Conservation (phyloP, 768 basidiomycete species). For the Boletus rubescentipes region DNA sequence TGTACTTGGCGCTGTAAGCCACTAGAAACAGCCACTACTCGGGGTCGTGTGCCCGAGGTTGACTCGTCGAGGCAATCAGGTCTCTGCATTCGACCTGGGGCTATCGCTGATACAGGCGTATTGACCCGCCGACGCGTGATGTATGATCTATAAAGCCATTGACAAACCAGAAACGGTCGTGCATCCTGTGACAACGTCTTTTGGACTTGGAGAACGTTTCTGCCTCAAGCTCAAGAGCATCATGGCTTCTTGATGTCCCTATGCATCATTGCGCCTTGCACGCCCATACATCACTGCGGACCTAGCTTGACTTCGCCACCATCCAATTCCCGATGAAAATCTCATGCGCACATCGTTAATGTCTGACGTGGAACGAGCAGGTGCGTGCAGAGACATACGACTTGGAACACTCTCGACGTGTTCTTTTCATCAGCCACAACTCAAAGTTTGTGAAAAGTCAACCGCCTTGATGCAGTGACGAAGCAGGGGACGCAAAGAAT, state of each 20-base stretch:
- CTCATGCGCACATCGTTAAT: conserved; percentile 19
- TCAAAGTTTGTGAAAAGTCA: background rate
- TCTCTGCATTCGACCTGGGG: background rate
- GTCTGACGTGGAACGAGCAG: conserved; percentile 1
- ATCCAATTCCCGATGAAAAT: conserved; percentile 26
- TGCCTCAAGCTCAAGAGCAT: conserved; percentile 21
- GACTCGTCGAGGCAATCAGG: conserved; percentile 2
- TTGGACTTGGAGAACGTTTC: conserved; percentile 25
- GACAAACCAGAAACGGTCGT: background rate
- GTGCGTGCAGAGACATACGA: conserved; percentile 13
- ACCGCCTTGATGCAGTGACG: conserved; percentile 10
- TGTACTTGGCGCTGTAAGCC: background rate
- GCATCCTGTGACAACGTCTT: conserved; percentile 19
- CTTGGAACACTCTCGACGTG: conserved; percentile 15
- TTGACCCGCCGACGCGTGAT: conserved; percentile 7
- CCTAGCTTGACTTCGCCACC: conserved; percentile 13
- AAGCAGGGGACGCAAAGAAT: conserved; percentile 10
- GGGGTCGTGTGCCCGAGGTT: background rate
- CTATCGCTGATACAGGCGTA: background rate
- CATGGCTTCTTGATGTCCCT: conserved; percentile 12
- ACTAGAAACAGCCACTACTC: background rate
- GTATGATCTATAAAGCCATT: background rate
- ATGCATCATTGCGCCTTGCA: conserved; percentile 8
- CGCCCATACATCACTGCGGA: conserved; percentile 26
- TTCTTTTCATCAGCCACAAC: conserved; percentile 22